Evolutionary conservation across 2,329 filamentous ascomycete genomes (phyloP).

Genomic region (Phyllosticta paracitricarpa): DNA sequence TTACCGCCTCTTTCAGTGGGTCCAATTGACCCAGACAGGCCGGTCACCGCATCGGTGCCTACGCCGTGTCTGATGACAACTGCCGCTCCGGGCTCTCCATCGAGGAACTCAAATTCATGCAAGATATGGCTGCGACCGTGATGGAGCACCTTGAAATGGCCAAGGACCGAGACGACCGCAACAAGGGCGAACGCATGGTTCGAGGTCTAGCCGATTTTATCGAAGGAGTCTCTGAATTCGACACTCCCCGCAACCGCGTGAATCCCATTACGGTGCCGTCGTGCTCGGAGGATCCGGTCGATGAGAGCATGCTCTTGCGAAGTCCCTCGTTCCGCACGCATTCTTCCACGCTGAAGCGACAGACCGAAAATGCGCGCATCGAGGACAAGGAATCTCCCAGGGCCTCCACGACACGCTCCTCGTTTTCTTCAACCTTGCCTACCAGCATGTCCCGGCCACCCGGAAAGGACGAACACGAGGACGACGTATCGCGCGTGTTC

Average conservation of each 20-base stretch:
- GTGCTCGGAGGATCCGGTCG: neutral
- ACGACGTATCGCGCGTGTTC: constrained; percentile 15
- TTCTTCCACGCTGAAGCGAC: constrained; percentile 17
- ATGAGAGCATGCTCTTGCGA: neutral
- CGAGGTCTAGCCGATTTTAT: constrained; percentile 23
- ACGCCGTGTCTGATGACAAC: constrained; percentile 50
- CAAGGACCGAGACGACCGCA: constrained; percentile 11
- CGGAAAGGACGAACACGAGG: constrained; percentile 13
- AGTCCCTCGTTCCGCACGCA: constrained; percentile 5
- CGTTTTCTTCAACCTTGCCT: constrained; percentile 3
- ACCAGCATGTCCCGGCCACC: constrained; percentile 15
- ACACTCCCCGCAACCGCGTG: neutral
- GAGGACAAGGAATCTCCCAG: constrained; percentile 10
- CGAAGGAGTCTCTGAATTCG: neutral
- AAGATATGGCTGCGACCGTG: constrained; percentile 44
- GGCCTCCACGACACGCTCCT: neutral
- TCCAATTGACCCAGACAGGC: constrained; percentile 23
- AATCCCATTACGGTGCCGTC: neutral
- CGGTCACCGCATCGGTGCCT: constrained; percentile 49
- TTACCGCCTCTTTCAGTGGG: neutral
- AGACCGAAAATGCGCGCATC: constrained; percentile 25
- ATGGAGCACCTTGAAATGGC: constrained; percentile 53
- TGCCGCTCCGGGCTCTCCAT: constrained; percentile 41
- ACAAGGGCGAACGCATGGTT: constrained; percentile 21
- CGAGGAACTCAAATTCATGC: constrained; percentile 44